Base-by-base conservation (phyloP, 495 filamentous ascomycete species). In the Rusavskia elegans region DNA sequence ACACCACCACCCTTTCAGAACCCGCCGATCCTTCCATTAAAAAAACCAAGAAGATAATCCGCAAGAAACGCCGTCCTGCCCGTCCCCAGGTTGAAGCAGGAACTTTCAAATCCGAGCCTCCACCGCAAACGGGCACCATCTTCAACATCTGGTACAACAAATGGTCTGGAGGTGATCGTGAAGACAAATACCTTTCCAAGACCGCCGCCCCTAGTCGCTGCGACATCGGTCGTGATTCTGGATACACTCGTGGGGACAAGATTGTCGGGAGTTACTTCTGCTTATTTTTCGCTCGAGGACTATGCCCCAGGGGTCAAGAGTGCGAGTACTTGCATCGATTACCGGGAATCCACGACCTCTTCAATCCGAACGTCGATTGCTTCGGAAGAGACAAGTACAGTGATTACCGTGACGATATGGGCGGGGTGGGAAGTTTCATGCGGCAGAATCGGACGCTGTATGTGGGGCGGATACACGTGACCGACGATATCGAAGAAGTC, bases 121-220 rank as follows among this genome's bases (percentile, higher is more conserved):
- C 90, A 1, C 83, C 84, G 3, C 89, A 95, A 58, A 95, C 90
- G 0, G 92, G 92, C 39, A 89, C 85, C 0, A 82, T 86, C 49
- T 98, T 90, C 74, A 96, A 95, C 58, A 86, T 90, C 55, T 94
- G 85, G 85, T 90, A 94, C 64, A 93, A 92, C 68, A 95, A 94
- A 66, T 95, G 88, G 88, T 80, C 78, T 6, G 92, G 90, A 48
- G 90, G 93, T 53, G 89, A 98, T 65, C 81, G 89, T 40, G 90
- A 95, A 59, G 89, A 95, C 70, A 84, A 84, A 53, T 88, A 92
- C 58, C 77, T 85, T 5, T 82, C 81, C 17, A 83, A 95, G 61
- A 73, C 72, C 36, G 77, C 78, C 48, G 89, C 92, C 0, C 73
- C 79, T 30, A 76, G 76, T 5, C 81, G 93, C 32, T 95, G 89